Evolutionary conservation across 768 basidiomycete genomes (phyloP).

Genomic region (Suillus spraguei): DNA sequence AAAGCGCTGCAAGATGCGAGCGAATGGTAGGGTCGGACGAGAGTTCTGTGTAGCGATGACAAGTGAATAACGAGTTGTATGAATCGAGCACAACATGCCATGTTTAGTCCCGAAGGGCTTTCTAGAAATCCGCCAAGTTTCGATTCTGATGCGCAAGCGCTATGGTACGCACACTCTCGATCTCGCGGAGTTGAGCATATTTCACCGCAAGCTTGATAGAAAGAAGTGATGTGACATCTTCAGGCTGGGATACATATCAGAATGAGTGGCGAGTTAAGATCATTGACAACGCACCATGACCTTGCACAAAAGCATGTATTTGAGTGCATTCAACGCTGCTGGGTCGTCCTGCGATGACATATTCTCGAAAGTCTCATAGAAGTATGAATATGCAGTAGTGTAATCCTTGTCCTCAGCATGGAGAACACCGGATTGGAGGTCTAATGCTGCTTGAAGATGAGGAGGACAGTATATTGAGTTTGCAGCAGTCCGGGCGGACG

Average conservation of each 20-base stretch:
- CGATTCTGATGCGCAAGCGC: slow-evolving; percentile 90
- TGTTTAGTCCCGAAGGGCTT: slow-evolving; percentile 77
- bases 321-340: no score
- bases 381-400: no score
- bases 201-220: slow-evolving; percentile 86
- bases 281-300: no score
- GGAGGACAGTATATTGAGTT: slow-evolving; percentile 97
- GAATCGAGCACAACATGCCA: slow-evolving; percentile 43
- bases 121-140: slow-evolving; percentile 88
- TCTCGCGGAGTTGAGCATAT: slow-evolving; percentile 84
- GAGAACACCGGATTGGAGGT: no score
- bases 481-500: slow-evolving; percentile 89
- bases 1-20: slow-evolving; percentile 89
- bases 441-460: no score
- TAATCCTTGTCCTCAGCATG: no score
- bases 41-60: slow-evolving; percentile 57
- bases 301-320: no score
- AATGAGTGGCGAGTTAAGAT: no score
- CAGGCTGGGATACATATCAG: no score
- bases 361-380: no score
- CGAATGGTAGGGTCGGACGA: slow-evolving; percentile 97
- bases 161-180: slow-evolving; percentile 94
- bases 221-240: slow-evolving; percentile 86
- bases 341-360: no score
- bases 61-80: not conserved